These are phyloP conservation scores for Furcasterigmium sp. DNA, from an alignment of 2,329 filamentous ascomycete genomes.

Conservation along the genomic window DNA sequence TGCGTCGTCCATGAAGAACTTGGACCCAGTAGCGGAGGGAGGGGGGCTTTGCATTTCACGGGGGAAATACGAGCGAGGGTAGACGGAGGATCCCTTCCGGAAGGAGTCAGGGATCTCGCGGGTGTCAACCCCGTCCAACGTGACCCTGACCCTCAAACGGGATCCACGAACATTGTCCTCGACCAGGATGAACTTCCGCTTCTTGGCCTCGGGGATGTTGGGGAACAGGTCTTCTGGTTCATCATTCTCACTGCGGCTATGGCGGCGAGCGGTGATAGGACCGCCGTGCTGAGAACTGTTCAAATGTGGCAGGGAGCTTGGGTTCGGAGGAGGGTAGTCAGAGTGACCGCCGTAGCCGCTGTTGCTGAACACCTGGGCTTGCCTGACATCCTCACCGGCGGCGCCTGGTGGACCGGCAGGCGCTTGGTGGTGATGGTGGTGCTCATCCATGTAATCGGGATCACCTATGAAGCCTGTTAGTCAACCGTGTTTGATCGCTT, in stretches of 20 bases:
- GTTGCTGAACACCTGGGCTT: conserved; percentile 65
- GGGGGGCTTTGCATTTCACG: conserved; percentile 88
- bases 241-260: conserved; percentile 43
- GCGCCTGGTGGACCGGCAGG: conserved; percentile 45
- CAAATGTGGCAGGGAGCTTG: conserved; percentile 61
- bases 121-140: conserved; percentile 88
- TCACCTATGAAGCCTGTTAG: conserved; percentile 41
- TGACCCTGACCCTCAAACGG: conserved; percentile 83
- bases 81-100: conserved; percentile 84
- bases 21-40: conserved; percentile 66
- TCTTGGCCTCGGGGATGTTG: conserved; percentile 82
- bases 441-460: conserved; percentile 50
- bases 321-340: conserved; percentile 47
- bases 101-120: conserved; percentile 96
- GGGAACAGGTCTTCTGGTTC: conserved; percentile 73
- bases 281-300: conserved; percentile 21
- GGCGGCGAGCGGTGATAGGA: conserved; percentile 27
- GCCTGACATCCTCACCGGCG: conserved; percentile 61
- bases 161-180: conserved; percentile 80
- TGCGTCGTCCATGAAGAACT: conserved; percentile 66
- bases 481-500: conserved; percentile 4
- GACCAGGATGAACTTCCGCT: conserved; percentile 93
- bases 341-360: conserved; percentile 58
- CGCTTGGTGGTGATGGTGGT: conserved; percentile 62
- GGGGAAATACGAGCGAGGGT: conserved; percentile 85